These are phyloP conservation scores for Claviceps maximensis DNA, from an alignment of 2,329 filamentous ascomycete species.

Conservation along the genomic window DNA sequence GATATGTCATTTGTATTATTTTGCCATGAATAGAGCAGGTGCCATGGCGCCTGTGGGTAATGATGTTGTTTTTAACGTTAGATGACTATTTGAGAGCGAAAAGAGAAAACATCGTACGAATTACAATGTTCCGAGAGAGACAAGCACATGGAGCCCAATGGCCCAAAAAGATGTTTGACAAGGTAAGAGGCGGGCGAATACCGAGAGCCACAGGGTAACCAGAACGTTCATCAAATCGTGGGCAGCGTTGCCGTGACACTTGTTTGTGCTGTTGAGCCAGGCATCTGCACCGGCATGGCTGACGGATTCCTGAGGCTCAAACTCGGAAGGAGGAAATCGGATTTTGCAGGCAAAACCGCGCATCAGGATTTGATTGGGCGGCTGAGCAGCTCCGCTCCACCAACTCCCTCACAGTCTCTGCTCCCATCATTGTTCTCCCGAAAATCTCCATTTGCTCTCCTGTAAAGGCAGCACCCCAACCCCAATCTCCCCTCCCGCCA, in stretches of 20 bases:
- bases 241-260: neutral
- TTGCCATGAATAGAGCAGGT: neutral
- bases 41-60: no score
- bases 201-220: neutral
- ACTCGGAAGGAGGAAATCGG: slow-evolving; percentile 21
- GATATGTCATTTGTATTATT: neutral
- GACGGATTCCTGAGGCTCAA: slow-evolving; percentile 8
- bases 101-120: neutral
- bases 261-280: neutral
- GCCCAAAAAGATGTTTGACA: neutral
- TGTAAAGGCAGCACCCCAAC: slow-evolving; percentile 34
- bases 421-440: slow-evolving; percentile 26
- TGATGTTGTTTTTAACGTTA: no score
- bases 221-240: neutral
- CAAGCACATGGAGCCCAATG: no score
- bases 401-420: slow-evolving; percentile 29
- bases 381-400: slow-evolving; percentile 23
- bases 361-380: slow-evolving; percentile 22
- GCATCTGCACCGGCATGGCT: neutral
- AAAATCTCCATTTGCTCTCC: slow-evolving; percentile 33
- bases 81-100: neutral
- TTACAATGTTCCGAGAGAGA: no score
- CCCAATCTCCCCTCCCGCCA: slow-evolving; percentile 48
- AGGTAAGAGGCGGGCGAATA: no score
- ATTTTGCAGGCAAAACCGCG: slow-evolving; percentile 26